Evolutionary conservation across 257 asterid species (phyloP), one percentile per base, ranked within the genome.

Genomic region (Mentha longifolia): DNA sequence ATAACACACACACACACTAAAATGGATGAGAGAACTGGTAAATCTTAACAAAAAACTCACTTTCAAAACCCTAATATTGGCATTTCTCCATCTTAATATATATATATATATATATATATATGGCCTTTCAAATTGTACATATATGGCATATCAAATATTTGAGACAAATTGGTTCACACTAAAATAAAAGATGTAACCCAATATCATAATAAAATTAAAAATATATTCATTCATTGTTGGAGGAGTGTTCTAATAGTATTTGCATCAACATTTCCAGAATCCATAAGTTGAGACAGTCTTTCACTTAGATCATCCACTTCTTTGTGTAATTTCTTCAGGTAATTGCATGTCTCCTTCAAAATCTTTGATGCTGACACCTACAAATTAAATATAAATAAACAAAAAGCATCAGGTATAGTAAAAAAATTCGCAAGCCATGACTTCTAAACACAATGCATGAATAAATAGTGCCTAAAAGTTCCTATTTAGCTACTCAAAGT

Each of bases 291-390:
- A 28, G 94, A 82, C 1, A 90, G 77, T 57, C 81, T 82, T 35
- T 77, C 86, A 74, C 90, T 86, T 19, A 90, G 78, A 75, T 79
- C 87, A 78, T 88, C 94, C 68, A 86, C 88, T 56, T 90, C 93
- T 71, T 70, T 88, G 3, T 88, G 87, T 85, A 90, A 81, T 72
- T 78, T 82, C 83, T 79, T 79, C 52, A 90, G 78, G 81, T 88
- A 82, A 28, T 77, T 83, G 78, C 93, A 83, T 31, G 85, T 70
- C 72, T 86, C 93, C 75, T 85, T 83, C 75, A 88, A 58, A 16
- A 84, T 68, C 80, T 82, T 82, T 64, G 90, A 55, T 77, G 86
- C 75, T 51, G 76, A 28, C 56, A 64, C 85, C 96, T 89, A 62
- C 9, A 9, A 25, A 65, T 3, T n/a, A 35, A 17, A n/a, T 1